A percentile compares a stretch with the other conserved stretches of the same genome.
Evolutionary conservation across 78 protist genomes (phyloP).

Genomic region (Dictyostelium firmibasis): DNA sequence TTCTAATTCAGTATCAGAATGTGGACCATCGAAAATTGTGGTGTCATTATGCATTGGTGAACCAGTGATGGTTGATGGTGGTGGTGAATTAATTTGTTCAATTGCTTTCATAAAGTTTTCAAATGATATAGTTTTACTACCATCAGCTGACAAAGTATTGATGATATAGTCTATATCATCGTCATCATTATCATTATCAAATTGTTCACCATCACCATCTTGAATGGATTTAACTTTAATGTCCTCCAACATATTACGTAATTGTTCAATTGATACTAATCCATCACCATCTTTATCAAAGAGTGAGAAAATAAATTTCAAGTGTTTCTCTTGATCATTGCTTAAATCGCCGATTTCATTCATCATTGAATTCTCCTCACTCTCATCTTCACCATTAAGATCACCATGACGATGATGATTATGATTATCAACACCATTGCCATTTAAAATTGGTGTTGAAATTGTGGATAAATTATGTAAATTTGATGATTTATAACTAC

Average conservation of each 20-base stretch:
- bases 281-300: conserved; percentile 74
- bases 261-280: conserved; percentile 32
- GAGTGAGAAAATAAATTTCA: conserved; percentile 33
- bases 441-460: background rate
- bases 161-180: conserved; percentile 69
- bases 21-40: background rate
- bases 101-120: conserved; percentile 57
- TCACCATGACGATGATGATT: background rate
- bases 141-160: conserved; percentile 2
- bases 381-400: background rate
- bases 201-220: background rate
- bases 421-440: background rate
- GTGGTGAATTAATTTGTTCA: conserved; percentile 67
- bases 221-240: conserved; percentile 39
- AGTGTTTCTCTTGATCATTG: conserved; percentile 57
- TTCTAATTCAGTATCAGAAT: background rate
- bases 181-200: conserved; percentile 59
- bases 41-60: conserved; percentile 17
- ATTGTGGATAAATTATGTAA: background rate
- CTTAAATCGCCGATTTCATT: background rate
- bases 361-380: background rate
- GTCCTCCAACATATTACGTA: conserved; percentile 48
- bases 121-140: conserved; percentile 43
- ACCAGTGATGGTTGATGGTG: background rate
- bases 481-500: background rate